A percentile compares a stretch with the other conserved stretches of the same genome.
phyloP scores from a whole-genome alignment of 805 yeast genomes.

The Yarrowia sp. region DNA sequence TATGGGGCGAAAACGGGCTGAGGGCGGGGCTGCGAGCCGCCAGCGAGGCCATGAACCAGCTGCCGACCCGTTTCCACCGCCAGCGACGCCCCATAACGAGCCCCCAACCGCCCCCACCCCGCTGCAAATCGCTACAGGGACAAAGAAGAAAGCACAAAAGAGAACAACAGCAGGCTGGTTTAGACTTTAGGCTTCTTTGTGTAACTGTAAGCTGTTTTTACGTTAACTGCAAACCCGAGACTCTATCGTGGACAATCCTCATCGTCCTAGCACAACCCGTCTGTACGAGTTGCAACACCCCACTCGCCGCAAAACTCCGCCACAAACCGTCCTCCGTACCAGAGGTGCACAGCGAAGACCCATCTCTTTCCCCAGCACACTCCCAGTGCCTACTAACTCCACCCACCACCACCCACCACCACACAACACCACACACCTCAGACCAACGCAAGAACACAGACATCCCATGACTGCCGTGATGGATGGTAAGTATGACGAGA shows the following conservation, averaged over 20 bases:
- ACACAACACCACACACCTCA: background rate
- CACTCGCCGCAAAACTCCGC: too few species aligned
- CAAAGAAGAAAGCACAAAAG: slow-evolving; percentile 34
- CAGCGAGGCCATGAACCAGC: too few species aligned
- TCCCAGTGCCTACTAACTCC: too few species aligned
- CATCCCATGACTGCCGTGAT: slow-evolving; percentile 32
- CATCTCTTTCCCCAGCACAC: too few species aligned
- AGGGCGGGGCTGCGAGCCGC: too few species aligned
- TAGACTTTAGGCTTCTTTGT: slow-evolving; percentile 33
- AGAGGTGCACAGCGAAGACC: background rate
- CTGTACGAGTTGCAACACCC: too few species aligned
- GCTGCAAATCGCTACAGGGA: slow-evolving; percentile 20
- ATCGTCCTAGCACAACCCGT: background rate
- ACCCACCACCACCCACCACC: background rate
- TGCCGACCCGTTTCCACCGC: too few species aligned
- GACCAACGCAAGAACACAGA: background rate
- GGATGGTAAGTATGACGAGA: slow-evolving; percentile 26
- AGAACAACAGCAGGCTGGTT: slow-evolving; percentile 23
- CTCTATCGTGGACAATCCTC: slow-evolving; percentile 38
- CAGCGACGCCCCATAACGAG: too few species aligned
- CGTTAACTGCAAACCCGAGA: slow-evolving; percentile 38
- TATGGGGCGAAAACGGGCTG: too few species aligned
- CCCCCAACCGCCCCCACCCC: slow-evolving; percentile 3
- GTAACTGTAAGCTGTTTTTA: slow-evolving; percentile 39
- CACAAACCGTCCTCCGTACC: background rate